A percentile compares a stretch with the other conserved stretches of the same genome.
phyloP scores from a whole-genome alignment of 1,284 basidiomycete genomes.

The Vanrija humicola region DNA sequence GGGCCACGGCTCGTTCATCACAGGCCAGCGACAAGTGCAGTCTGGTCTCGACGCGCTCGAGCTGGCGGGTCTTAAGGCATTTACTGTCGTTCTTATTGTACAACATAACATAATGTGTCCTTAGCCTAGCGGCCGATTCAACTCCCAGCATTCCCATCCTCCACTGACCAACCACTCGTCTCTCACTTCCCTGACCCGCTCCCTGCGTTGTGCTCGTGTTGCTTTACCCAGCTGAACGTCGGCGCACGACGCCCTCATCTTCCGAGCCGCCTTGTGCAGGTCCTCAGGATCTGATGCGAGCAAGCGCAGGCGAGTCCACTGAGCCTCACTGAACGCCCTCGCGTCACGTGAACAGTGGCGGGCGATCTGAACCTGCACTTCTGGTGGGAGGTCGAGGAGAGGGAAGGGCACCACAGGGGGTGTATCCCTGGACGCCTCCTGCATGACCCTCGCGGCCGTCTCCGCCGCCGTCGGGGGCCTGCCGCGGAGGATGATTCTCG shows the following conservation, averaged over 20 bases:
- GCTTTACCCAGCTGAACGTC: constrained; percentile 3
- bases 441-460: constrained; percentile 22
- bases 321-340: constrained; percentile 30
- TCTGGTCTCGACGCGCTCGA: too few relatives aligned
- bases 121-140: background rate
- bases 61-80: too few relatives aligned
- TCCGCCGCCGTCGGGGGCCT: constrained; percentile 12
- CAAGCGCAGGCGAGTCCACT: constrained; percentile 29
- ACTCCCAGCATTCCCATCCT: constrained; percentile 40
- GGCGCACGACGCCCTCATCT: constrained; percentile 3
- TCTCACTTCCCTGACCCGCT: constrained; percentile 12
- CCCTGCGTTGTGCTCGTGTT: constrained; percentile 8
- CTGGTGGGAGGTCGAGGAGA: constrained; percentile 37
- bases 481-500: constrained; percentile 38
- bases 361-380: constrained; percentile 35
- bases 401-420: constrained; percentile 15
- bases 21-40: too few relatives aligned
- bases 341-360: constrained; percentile 31
- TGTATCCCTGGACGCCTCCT: background rate
- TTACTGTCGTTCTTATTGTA: too few relatives aligned
- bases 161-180: constrained; percentile 33
- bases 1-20: too few relatives aligned
- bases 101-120: too few relatives aligned
- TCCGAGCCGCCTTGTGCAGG: constrained; percentile 8
- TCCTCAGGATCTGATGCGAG: constrained; percentile 25